These are phyloP conservation scores for Alternaria ventricosa DNA, from an alignment of 2,329 filamentous ascomycete genomes.

Conservation along the genomic window DNA sequence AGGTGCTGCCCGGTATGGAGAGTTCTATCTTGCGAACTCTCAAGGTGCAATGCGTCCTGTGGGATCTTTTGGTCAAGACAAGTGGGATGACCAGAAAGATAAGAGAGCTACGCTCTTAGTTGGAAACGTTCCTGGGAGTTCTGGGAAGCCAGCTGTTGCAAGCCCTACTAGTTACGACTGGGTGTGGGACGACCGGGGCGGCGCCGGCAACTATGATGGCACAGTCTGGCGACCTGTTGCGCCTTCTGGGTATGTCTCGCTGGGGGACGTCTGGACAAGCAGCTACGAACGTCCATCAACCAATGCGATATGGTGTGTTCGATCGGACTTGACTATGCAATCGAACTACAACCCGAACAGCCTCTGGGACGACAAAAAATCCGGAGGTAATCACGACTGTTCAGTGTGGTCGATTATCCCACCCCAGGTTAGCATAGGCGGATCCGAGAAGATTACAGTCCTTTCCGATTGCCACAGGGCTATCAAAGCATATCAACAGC, in stretches of 20 bases:
- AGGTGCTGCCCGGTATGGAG: background rate
- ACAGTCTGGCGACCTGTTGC: background rate
- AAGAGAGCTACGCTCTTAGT: background rate
- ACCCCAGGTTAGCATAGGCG: background rate
- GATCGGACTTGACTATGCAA: background rate
- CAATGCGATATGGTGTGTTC: background rate
- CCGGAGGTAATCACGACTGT: background rate
- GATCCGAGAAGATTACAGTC: background rate
- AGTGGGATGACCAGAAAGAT: background rate
- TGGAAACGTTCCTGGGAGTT: background rate
- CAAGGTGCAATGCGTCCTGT: background rate
- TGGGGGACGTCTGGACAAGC: background rate
- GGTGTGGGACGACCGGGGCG: background rate
- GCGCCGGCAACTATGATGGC: background rate
- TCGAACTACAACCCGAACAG: background rate
- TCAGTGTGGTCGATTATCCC: background rate
- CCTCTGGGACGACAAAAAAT: background rate
- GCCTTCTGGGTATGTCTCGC: background rate
- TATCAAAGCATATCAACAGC: background rate
- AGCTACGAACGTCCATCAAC: background rate
- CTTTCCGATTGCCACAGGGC: background rate
- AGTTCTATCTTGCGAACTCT: background rate
- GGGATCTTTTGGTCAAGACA: background rate
- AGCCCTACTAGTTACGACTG: background rate
- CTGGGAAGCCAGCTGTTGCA: background rate